phyloP scores from a whole-genome alignment of 1,139 yeast genomes.

The Hansenula lynferdii region DNA sequence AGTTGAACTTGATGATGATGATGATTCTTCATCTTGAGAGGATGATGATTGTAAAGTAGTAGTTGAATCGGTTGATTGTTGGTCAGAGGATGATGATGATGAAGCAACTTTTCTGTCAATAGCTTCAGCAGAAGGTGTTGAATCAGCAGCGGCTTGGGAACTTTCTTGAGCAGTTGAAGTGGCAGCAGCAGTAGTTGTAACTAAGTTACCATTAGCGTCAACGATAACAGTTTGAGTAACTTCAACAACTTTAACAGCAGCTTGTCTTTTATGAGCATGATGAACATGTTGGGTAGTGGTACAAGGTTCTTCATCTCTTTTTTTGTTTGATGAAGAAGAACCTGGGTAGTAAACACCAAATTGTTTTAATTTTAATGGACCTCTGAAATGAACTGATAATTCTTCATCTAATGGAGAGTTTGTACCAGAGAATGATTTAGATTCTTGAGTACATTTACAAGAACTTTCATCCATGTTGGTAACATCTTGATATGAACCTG shows the following conservation, averaged over 20 bases:
- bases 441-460: constrained; percentile 53
- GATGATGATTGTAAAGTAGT: constrained; percentile 16
- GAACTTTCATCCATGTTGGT: constrained; percentile 62
- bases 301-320: constrained; percentile 30
- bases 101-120: constrained; percentile 7
- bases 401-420: constrained; percentile 87
- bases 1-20: constrained; percentile 30
- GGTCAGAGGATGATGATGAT: constrained; percentile 6
- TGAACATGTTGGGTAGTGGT: constrained; percentile 44
- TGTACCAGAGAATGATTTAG: constrained; percentile 61
- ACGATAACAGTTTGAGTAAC: constrained; percentile 74
- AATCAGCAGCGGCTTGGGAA: constrained; percentile 7
- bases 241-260: constrained; percentile 58
- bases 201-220: constrained; percentile 48
- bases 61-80: no score
- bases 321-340: constrained; percentile 28
- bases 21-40: constrained; percentile 25
- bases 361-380: constrained; percentile 75
- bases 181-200: constrained; percentile 26
- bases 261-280: constrained; percentile 56
- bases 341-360: constrained; percentile 70
- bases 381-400: constrained; percentile 89
- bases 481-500: constrained; percentile 75
- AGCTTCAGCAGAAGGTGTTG: constrained; percentile 9
- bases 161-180: constrained; percentile 12